A percentile compares a stretch with the other conserved stretches of the same genome.
phyloP scores from a whole-genome alignment of 140 eudicot species.

The Bidens hawaiensis region DNA sequence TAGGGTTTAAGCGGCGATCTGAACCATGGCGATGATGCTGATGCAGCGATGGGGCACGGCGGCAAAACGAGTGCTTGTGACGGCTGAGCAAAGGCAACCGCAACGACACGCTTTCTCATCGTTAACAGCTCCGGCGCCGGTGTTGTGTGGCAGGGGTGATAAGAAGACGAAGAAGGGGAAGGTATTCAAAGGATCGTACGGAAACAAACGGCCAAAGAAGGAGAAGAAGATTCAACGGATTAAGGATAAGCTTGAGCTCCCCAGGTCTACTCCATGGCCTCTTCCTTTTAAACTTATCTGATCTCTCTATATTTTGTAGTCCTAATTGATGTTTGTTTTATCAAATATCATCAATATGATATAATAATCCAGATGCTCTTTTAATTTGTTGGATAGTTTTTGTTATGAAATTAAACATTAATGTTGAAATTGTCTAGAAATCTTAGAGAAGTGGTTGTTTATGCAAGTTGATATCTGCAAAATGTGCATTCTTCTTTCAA shows the following conservation, averaged over 20 bases:
- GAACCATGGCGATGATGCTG: slow-evolving; percentile 43
- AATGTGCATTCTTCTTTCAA: no score
- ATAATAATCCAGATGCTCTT: neutral
- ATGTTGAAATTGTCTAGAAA: no score
- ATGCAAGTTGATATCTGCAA: no score
- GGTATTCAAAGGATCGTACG: slow-evolving; percentile 78
- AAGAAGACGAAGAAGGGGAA: slow-evolving; percentile 83
- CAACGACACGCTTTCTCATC: slow-evolving; percentile 48
- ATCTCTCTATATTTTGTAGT: neutral
- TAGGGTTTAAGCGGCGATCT: slow-evolving; percentile 32
- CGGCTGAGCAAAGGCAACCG: slow-evolving; percentile 35
- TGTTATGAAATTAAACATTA: neutral
- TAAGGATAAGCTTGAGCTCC: slow-evolving; percentile 89
- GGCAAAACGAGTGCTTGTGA: slow-evolving; percentile 40
- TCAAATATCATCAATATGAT: neutral
- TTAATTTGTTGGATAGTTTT: neutral
- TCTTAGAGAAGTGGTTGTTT: neutral
- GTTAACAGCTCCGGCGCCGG: slow-evolving; percentile 31
- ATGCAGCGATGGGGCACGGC: slow-evolving; percentile 50
- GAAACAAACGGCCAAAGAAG: slow-evolving; percentile 77
- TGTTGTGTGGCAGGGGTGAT: slow-evolving; percentile 89
- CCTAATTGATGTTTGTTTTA: neutral
- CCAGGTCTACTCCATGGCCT: slow-evolving; percentile 99
- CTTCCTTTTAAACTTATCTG: slow-evolving; percentile 88
- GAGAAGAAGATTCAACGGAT: slow-evolving; percentile 79